Evolutionary conservation across 148 eudicot genomes (phyloP).

Genomic region (Rhododendron vialii): DNA sequence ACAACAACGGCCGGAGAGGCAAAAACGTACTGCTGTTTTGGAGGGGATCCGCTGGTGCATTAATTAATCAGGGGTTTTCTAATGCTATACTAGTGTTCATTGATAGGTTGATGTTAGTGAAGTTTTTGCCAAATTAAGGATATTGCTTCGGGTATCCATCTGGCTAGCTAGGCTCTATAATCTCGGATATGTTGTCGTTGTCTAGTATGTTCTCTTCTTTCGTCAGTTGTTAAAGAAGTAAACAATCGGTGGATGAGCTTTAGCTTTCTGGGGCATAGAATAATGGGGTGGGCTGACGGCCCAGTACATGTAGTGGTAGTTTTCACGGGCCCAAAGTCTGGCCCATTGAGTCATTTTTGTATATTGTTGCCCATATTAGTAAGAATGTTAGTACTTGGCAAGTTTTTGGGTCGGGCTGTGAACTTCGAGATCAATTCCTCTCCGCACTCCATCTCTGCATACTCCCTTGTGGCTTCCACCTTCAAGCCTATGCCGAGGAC

Average conservation of each 20-base stretch:
- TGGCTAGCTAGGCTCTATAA: background rate
- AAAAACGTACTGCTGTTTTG: too few species aligned
- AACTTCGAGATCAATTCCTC: too few species aligned
- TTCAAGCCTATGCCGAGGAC: too few species aligned
- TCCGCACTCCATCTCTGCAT: too few species aligned
- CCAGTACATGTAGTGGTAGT: background rate
- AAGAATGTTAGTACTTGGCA: background rate
- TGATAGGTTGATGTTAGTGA: background rate
- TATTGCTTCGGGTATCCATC: background rate
- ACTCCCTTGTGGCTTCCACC: too few species aligned
- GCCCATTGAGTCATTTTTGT: background rate
- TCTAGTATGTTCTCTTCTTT: too few species aligned
- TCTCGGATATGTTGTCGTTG: background rate
- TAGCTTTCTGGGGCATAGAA: background rate
- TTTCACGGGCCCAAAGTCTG: background rate
- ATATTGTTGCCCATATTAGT: background rate
- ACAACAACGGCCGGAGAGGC: too few species aligned
- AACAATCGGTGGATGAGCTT: background rate
- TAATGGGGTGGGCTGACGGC: background rate
- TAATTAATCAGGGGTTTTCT: background rate
- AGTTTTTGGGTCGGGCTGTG: background rate
- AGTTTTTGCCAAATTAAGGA: too few species aligned
- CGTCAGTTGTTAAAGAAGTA: too few species aligned
- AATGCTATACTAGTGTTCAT: background rate
- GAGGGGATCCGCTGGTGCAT: too few species aligned